Evolutionary conservation across 116 monocot species (phyloP).

Genomic region (Papilionanthe hybrid): DNA sequence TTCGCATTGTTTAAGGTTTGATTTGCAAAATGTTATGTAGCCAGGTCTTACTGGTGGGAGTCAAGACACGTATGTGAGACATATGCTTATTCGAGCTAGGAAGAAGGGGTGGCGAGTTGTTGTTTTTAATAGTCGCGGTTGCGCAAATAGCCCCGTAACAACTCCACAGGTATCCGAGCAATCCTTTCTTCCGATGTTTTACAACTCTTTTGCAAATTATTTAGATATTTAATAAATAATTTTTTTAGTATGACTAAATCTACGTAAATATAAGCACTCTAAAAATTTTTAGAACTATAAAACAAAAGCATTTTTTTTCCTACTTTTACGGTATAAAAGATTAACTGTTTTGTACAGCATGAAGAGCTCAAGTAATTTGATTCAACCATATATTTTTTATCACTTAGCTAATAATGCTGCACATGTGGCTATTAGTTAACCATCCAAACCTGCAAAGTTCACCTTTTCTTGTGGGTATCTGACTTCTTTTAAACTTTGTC

Average conservation of each 20-base stretch:
- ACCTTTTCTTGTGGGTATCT: no score
- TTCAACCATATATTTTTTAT: not conserved
- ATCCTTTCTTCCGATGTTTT: not conserved
- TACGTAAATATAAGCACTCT: not conserved
- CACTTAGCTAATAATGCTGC: not conserved
- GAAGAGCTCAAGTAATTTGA: not conserved
- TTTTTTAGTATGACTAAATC: not conserved
- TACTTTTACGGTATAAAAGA: not conserved
- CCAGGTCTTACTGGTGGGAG: constrained; percentile 97
- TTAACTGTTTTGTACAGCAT: not conserved
- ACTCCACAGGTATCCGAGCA: constrained; percentile 67
- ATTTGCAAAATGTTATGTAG: constrained; percentile 27
- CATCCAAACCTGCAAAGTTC: no score
- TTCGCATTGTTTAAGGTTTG: not conserved
- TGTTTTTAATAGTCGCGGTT: constrained; percentile 90
- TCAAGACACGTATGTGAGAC: constrained; percentile 84
- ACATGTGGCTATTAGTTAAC: not conserved
- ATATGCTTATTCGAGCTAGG: constrained; percentile 71
- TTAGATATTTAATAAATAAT: not conserved
- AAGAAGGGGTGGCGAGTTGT: constrained; percentile 81
- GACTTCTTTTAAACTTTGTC: not conserved
- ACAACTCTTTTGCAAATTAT: not conserved
- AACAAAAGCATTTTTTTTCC: not conserved
- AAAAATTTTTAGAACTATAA: not conserved
- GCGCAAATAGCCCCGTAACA: constrained; percentile 75